phyloP scores from a whole-genome alignment of 169 alveolate species.

The Plasmodium billcollinsi region DNA sequence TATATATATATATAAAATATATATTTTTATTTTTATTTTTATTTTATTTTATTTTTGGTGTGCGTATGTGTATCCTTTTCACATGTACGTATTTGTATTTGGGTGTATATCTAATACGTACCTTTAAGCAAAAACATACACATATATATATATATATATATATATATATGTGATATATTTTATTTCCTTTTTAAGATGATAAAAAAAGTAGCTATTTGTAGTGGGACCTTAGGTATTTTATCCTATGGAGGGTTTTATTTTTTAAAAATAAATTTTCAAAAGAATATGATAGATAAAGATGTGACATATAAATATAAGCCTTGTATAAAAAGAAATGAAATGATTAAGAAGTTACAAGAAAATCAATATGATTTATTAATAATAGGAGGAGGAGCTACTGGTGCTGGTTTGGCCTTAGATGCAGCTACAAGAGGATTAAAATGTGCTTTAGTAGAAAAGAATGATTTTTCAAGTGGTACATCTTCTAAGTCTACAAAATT shows the following conservation, averaged over 20 bases:
- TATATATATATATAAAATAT: no score
- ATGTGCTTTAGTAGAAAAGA: conserved; percentile 92
- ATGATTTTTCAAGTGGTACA: conserved; percentile 96
- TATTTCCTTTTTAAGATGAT: conserved; percentile 8
- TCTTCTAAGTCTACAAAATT: conserved; percentile 94
- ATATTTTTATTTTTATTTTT: no score
- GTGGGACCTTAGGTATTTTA: conserved; percentile 28
- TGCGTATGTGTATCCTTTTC: no score
- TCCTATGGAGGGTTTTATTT: conserved; percentile 40
- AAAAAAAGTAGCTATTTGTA: conserved; percentile 13
- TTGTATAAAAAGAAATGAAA: conserved; percentile 78
- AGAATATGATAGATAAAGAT: conserved; percentile 82
- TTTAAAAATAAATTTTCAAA: conserved; percentile 56
- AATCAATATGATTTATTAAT: conserved; percentile 89
- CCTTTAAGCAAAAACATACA: no score
- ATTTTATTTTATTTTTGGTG: no score
- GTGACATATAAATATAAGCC: conserved; percentile 77
- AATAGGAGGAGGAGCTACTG: conserved; percentile 95
- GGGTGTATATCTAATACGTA: no score
- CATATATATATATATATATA: no score
- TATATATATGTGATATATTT: no score
- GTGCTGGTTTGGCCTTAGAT: conserved; percentile 93
- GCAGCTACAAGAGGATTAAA: conserved; percentile 94
- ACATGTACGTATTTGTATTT: no score
- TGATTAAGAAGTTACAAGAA: conserved; percentile 81